Evolutionary conservation across 139 green algal species (phyloP).

Genomic region (Nannochloris sp.): DNA sequence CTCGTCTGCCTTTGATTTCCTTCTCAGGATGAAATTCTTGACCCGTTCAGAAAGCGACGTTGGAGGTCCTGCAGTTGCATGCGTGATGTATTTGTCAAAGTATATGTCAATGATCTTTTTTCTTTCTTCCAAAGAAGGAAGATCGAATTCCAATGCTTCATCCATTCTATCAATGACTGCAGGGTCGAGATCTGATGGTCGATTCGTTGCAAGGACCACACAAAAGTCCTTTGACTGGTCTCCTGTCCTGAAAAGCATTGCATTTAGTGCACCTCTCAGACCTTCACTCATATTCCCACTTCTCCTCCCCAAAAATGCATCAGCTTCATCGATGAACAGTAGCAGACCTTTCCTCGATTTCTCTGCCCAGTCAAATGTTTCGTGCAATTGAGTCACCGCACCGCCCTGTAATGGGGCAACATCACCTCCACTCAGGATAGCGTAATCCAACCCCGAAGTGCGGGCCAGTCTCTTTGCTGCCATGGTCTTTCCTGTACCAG

Average conservation of each 20-base stretch:
- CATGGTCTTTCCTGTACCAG: constrained; percentile 94
- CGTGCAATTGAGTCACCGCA: constrained; percentile 93
- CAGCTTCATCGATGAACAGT: constrained; percentile 94
- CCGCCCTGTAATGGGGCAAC: constrained; percentile 80
- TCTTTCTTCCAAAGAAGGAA: constrained; percentile 61
- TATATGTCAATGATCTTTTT: constrained; percentile 73
- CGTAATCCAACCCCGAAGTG: constrained; percentile 93
- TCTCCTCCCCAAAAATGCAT: constrained; percentile 88
- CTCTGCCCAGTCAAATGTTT: constrained; percentile 97
- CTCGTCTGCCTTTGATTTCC: constrained; percentile 29
- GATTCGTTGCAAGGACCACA: constrained; percentile 86
- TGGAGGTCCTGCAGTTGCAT: constrained; percentile 49
- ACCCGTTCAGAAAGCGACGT: constrained; percentile 23
- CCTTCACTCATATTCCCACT: constrained; percentile 79
- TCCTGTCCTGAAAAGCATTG: constrained; percentile 79
- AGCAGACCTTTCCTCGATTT: constrained; percentile 71
- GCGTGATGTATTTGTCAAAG: constrained; percentile 77
- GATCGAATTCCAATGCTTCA: constrained; percentile 85
- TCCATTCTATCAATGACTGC: constrained; percentile 93
- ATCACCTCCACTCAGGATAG: constrained; percentile 94
- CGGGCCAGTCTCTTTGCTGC: constrained; percentile 88
- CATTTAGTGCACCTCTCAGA: constrained; percentile 86
- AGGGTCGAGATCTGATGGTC: constrained; percentile 83
- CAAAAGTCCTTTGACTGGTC: constrained; percentile 46
- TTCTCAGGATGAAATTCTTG: not conserved